phyloP scores from a whole-genome alignment of 2,329 filamentous ascomycete genomes.

The Aspergillus vadensis region DNA sequence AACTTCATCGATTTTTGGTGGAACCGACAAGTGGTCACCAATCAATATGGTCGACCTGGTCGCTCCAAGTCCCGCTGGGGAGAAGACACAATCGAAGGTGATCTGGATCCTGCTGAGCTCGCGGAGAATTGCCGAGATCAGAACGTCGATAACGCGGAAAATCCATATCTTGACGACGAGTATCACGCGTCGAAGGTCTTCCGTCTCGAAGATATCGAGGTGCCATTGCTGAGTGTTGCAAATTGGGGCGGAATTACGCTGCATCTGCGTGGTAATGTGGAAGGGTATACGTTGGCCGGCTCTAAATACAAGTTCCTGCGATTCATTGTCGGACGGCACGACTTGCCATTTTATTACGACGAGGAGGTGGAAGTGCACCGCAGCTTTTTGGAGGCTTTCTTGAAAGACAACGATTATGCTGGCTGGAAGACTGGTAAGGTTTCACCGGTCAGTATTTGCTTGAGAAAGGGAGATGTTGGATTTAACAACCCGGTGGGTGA shows the following conservation, averaged over 20 bases:
- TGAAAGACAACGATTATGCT: slow-evolving; percentile 62
- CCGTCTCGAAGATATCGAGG: slow-evolving; percentile 63
- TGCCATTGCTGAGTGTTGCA: slow-evolving; percentile 65
- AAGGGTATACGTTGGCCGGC: slow-evolving; percentile 62
- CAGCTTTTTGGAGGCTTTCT: slow-evolving; percentile 68
- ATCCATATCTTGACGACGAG: slow-evolving; percentile 60
- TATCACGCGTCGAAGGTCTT: slow-evolving; percentile 66
- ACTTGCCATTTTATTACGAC: slow-evolving; percentile 69
- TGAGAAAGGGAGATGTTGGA: slow-evolving; percentile 66
- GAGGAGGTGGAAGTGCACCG: slow-evolving; percentile 67
- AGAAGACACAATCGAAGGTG: slow-evolving; percentile 26
- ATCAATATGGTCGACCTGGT: slow-evolving; percentile 59
- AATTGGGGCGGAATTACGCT: slow-evolving; percentile 71
- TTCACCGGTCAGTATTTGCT: slow-evolving; percentile 58
- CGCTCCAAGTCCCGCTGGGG: slow-evolving; percentile 24
- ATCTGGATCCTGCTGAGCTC: slow-evolving; percentile 19
- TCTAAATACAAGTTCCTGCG: slow-evolving; percentile 67
- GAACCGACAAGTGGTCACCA: slow-evolving; percentile 60
- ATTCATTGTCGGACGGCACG: slow-evolving; percentile 68
- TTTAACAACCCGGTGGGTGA: too few relatives aligned
- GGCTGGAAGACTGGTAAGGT: slow-evolving; percentile 51
- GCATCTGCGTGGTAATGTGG: slow-evolving; percentile 67
- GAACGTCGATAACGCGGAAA: slow-evolving; percentile 32
- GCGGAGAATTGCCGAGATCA: slow-evolving; percentile 8
- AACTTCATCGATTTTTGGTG: slow-evolving; percentile 64